Evolutionary conservation across 2,329 filamentous ascomycete species (phyloP).

Genomic region (Alternaria hordeiaustralica): DNA sequence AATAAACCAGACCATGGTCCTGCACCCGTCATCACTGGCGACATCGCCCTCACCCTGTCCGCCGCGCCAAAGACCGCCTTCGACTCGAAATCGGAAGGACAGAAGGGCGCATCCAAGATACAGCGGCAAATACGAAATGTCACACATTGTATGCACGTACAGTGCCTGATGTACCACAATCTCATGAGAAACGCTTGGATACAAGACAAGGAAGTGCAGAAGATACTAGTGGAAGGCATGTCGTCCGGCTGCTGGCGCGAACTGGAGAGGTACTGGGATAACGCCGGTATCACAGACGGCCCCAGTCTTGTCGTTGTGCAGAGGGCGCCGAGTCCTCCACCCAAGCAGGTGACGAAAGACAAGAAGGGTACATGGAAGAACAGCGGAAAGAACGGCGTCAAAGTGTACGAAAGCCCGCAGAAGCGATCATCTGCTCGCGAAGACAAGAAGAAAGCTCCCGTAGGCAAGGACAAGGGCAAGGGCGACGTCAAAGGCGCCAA

Average conservation of each 20-base stretch:
- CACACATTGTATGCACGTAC: constrained; percentile 89
- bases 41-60: constrained; percentile 74
- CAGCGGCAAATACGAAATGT: constrained; percentile 78
- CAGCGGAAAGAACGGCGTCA: constrained; percentile 51
- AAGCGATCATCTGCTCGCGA: constrained; percentile 14
- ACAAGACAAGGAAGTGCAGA: constrained; percentile 44
- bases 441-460: constrained; percentile 13
- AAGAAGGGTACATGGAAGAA: constrained; percentile 46
- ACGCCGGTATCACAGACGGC: constrained; percentile 84
- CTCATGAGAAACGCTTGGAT: constrained; percentile 62
- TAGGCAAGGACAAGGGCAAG: constrained; percentile 42
- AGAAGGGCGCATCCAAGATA: constrained; percentile 85
- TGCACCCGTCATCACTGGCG: constrained; percentile 63
- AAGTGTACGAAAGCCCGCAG: constrained; percentile 34
- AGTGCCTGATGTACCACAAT: constrained; percentile 89
- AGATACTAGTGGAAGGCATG: constrained; percentile 37
- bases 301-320: constrained; percentile 74
- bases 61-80: constrained; percentile 31
- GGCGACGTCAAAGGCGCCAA: constrained; percentile 51
- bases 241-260: constrained; percentile 45
- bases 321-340: constrained; percentile 66
- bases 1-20: constrained; percentile 42
- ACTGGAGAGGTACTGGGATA: constrained; percentile 58
- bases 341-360: constrained; percentile 58
- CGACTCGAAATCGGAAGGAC: constrained; percentile 60